A percentile compares a stretch with the other conserved stretches of the same genome.
These are phyloP conservation scores for Trifolium pratense DNA, from an alignment of 306 rosid genomes.

Conservation along the genomic window DNA sequence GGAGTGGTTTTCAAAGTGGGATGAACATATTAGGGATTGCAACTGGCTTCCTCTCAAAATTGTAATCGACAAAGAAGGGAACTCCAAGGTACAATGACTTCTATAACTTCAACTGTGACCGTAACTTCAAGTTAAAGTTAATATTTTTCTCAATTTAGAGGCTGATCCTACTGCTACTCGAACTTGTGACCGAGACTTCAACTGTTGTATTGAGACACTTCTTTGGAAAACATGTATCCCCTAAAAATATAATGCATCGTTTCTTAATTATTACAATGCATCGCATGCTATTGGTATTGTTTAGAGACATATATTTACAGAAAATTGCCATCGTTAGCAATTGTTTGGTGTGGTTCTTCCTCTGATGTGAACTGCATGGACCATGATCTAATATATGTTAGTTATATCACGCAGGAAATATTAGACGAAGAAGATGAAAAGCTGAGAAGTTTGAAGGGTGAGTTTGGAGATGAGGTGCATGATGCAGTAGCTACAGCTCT, in stretches of 20 bases:
- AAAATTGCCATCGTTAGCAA: no score
- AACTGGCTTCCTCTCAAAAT: conserved; percentile 75
- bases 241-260: not conserved
- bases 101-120: not conserved
- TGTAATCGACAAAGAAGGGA: conserved; percentile 40
- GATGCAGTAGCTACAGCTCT: conserved; percentile 59
- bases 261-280: not conserved
- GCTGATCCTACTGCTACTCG: not conserved
- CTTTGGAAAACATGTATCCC: not conserved
- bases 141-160: not conserved
- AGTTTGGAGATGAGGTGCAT: conserved; percentile 58
- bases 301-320: no score
- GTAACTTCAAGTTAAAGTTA: not conserved
- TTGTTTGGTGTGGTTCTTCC: not conserved
- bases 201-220: not conserved
- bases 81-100: conserved; percentile 34
- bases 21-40: conserved; percentile 62
- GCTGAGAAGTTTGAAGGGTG: conserved; percentile 57
- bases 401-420: conserved; percentile 54
- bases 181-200: not conserved
- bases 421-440: conserved; percentile 66
- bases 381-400: conserved; percentile 9
- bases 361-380: not conserved
- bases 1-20: conserved; percentile 62
- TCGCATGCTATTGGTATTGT: conserved; percentile 2